Conservation (phyloP, 2,329 filamentous ascomycete species). For the Penicillium sclerotigenum region DNA sequence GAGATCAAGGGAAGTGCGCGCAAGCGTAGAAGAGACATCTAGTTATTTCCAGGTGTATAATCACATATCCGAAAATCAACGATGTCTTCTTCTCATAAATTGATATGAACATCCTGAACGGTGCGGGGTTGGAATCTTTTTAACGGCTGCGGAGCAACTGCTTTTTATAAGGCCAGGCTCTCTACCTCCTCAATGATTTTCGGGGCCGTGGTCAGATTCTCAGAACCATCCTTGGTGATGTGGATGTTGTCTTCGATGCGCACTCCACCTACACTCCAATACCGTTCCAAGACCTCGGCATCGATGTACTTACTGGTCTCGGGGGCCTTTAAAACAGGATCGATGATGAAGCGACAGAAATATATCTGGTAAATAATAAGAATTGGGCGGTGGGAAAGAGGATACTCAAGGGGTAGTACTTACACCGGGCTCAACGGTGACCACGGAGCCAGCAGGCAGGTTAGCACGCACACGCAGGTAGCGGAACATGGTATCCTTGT, state of each 20-base stretch:
- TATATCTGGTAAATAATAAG: slow-evolving; percentile 59
- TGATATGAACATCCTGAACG: neutral
- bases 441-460: slow-evolving; percentile 74
- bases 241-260: slow-evolving; percentile 89
- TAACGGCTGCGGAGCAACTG: neutral
- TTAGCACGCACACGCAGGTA: slow-evolving; percentile 77
- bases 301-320: slow-evolving; percentile 76
- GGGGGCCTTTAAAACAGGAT: slow-evolving; percentile 71
- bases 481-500: slow-evolving; percentile 78
- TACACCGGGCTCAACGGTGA: slow-evolving; percentile 92
- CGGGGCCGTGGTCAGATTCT: slow-evolving; percentile 78
- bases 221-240: slow-evolving; percentile 71
- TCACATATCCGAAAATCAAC: neutral
- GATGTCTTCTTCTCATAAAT: neutral
- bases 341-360: slow-evolving; percentile 86
- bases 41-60: slow-evolving; percentile 2
- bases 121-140: no score
- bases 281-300: slow-evolving; percentile 66
- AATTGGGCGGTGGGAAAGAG: neutral
- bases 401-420: slow-evolving; percentile 29
- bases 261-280: slow-evolving; percentile 87
- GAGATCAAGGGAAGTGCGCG: slow-evolving; percentile 36
- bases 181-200: slow-evolving; percentile 69
- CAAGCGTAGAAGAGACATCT: slow-evolving; percentile 38
- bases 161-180: slow-evolving; percentile 32